Evolutionary conservation across 2,329 filamentous ascomycete species (phyloP), one percentile per base, ranked within the genome.

Genomic region (Neopestalotiopsis sp.): DNA sequence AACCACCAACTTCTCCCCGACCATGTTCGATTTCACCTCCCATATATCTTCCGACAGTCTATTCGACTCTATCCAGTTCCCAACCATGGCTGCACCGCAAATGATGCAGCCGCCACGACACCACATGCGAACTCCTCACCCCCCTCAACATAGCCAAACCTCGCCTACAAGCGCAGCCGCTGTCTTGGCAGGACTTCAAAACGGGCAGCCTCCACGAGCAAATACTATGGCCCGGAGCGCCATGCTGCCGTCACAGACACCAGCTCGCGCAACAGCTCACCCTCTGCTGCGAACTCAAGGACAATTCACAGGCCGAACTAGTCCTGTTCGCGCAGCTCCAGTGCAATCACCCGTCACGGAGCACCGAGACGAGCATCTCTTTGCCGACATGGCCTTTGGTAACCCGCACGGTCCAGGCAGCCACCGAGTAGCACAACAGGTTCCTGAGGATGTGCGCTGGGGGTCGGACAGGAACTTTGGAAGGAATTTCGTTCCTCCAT

Each of bases 381-480:
- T 85, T 69, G 75, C 79, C 7, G 78, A 83, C 61, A 85, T 82
- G 81, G 79, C 83, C 70, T 82, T 81, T 70, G 80, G 79, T 12
- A 71, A 59, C 74, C 9, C 70, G 45, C 69, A 71, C 57, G 66
- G 71, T 62, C 42, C 71, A 40, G 69, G 67, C 57, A 70, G 42
- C 59, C 73, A 73, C 64, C 66, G 71, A 79, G 65, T 67, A 49
- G 70, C 78, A 79, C 69, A 79, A 79, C 74, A 79, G 79, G 45
- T 80, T 76, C 66, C 77, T 79, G 68, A 83, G 74, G 84, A 87
- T 66, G 83, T 92, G 59, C 87, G 88, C 70, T 93, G 89, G 87
- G 91, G 91, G 10, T 91, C 91, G 0, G 91, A 94, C 77, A 78
- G 85, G n/a, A 88, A 83, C 68, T 94, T 94, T 76, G 85, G 82